A percentile compares a stretch with the other conserved stretches of the same genome.
Evolutionary conservation across 352 stramenopile genomes (phyloP).

Genomic region (Phytophthora ohioensis): DNA sequence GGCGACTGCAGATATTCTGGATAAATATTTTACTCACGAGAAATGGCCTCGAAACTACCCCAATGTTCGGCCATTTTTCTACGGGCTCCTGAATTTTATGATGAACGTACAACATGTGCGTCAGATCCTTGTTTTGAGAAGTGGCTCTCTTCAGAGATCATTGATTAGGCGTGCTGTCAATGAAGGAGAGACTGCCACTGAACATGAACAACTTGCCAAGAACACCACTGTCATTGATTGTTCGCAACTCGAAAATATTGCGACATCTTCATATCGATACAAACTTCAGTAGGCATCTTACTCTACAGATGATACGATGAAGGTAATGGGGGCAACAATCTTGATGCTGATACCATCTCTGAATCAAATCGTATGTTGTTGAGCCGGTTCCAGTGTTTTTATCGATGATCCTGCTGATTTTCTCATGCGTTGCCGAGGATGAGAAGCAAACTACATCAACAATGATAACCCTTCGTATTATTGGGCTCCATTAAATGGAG

Average conservation of each 20-base stretch:
- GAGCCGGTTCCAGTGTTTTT: no score
- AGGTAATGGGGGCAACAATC: no score
- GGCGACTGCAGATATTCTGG: constrained; percentile 31
- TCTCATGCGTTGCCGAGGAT: no score
- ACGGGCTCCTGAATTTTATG: constrained; percentile 49
- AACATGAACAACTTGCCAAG: constrained; percentile 13
- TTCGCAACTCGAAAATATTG: not conserved
- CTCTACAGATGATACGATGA: no score
- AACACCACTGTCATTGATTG: constrained; percentile 32
- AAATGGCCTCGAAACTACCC: constrained; percentile 44
- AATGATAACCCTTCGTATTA: no score
- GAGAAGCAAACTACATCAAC: no score
- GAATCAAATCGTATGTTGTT: no score
- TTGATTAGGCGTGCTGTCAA: not conserved
- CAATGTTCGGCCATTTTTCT: constrained; percentile 39
- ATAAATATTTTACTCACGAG: constrained; percentile 47
- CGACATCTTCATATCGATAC: not conserved
- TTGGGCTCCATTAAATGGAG: no score
- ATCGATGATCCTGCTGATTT: no score
- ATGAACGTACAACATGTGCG: constrained; percentile 49
- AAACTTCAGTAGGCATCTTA: not conserved
- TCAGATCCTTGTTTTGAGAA: constrained; percentile 33
- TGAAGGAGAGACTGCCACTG: not conserved
- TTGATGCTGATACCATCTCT: no score
- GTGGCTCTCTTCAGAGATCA: constrained; percentile 31